Conservation (phyloP, 75 land plant species). For the Larix kaempferi region DNA sequence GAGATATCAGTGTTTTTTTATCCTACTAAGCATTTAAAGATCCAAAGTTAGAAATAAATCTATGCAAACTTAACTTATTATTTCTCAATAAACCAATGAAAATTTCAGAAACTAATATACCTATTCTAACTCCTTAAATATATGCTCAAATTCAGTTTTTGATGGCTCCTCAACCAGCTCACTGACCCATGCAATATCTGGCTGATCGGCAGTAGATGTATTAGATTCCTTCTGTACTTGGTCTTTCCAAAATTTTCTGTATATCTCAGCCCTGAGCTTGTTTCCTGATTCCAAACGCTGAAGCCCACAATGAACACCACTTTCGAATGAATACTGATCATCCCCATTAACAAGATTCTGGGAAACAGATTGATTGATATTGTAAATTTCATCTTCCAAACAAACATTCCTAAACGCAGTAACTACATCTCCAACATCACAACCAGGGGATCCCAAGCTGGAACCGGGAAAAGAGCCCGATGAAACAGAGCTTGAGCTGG, state of each 20-base stretch:
- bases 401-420: background rate
- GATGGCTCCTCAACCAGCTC: conserved; percentile 22
- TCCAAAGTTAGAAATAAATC: too few relatives aligned
- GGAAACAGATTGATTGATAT: background rate
- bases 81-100: too few relatives aligned
- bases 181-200: conserved; percentile 35
- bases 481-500: conserved; percentile 3
- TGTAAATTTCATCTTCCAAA: background rate
- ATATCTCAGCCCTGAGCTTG: background rate
- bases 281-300: background rate
- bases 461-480: background rate
- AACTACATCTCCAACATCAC: conserved; percentile 1
- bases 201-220: conserved; percentile 11
- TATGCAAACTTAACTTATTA: too few relatives aligned
- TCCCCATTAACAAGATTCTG: background rate
- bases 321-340: background rate
- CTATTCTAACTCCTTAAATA: too few relatives aligned
- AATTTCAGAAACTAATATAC: too few relatives aligned
- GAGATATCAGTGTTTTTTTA: too few relatives aligned
- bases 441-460: background rate
- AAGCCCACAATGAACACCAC: background rate
- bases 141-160: background rate
- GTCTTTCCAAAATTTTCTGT: background rate
- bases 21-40: too few relatives aligned
- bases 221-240: conserved; percentile 1